phyloP scores from a whole-genome alignment of 495 filamentous ascomycete species.

The Chaetomium fimeti region DNA sequence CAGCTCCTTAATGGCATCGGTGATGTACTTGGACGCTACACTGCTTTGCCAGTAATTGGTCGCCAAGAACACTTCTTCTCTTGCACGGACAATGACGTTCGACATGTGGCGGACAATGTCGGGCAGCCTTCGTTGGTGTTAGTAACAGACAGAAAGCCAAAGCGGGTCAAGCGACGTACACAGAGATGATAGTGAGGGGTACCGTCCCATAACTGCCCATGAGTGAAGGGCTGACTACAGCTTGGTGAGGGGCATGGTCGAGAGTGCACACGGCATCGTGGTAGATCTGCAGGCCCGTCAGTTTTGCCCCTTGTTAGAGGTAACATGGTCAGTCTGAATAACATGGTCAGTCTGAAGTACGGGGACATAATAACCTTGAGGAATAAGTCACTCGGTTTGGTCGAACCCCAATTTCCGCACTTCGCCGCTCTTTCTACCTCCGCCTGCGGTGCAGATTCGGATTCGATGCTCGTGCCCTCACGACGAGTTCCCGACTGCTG shows the following conservation, averaged over 20 bases:
- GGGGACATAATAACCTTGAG: conserved; percentile 49
- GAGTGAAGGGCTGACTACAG: conserved; percentile 66
- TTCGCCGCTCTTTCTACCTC: conserved; percentile 52
- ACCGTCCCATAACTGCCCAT: conserved; percentile 66
- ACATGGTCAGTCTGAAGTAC: too few species aligned
- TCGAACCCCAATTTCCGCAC: conserved; percentile 68
- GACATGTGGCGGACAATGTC: conserved; percentile 73
- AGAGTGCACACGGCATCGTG: conserved; percentile 63
- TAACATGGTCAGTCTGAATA: background rate
- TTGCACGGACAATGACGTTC: conserved; percentile 69
- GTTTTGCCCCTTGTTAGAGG: background rate
- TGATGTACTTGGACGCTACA: conserved; percentile 63
- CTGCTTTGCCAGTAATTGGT: conserved; percentile 76
- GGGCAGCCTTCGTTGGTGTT: conserved; percentile 45
- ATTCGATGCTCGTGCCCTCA: background rate
- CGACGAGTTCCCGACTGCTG: background rate
- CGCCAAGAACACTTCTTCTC: conserved; percentile 68
- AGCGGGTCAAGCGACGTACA: conserved; percentile 35
- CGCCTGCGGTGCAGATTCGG: conserved; percentile 31
- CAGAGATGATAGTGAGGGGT: conserved; percentile 67
- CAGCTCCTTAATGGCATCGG: conserved; percentile 66
- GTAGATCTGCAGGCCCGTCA: conserved; percentile 51
- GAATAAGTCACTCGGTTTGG: conserved; percentile 65
- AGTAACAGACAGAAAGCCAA: background rate
- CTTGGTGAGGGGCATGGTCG: conserved; percentile 53